Base-by-base conservation (phyloP, 73 alveolate species). In the Tetrahymena thermophila region DNA sequence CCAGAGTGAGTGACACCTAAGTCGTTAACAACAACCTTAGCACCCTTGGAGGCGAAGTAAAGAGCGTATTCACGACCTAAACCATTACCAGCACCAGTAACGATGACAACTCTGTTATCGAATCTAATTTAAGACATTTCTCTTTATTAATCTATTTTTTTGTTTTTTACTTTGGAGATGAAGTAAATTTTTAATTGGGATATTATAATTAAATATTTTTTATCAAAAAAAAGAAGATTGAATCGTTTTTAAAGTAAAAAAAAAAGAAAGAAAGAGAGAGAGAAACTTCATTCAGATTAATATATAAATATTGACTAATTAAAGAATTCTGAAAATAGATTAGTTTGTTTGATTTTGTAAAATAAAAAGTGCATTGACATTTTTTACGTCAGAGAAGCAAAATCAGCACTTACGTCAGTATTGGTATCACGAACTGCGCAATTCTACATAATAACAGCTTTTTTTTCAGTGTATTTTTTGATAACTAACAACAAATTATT, bases 21-120 rank as follows among this genome's bases (percentile, higher is more conserved):
- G 93, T 98, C 99, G 94, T 98, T 98, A 50, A 97, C 99, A 13
- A 98, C 98, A 23, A 98, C 99, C 96, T 98, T 98, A 31, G 99
- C 99, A 43, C 99, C 99, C 93, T 98, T 94, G 35, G 95, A 35
- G 93, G 98, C 99, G 94, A 98, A 96, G 94, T 56, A 95, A n/a
- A 96, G 97, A 50, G 99, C 99, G 94, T 98, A 98, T 35, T 94
- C 98, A 40, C 94, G 94, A 16, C 99, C 99, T 43, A 97, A 96
- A 25, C 99, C 99, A 84, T 96, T 97, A 43, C 99, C 99, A 35
- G 99, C 99, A 19, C 99, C 99, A 35, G 99, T 97, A 55, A 97
- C 97, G 31, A 97, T 96, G 43, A 96, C 97, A 25, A 97, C 98
- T 93, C 96, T 96, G 57, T 97, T 97, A 94, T 96, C 98, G 84